phyloP scores from a whole-genome alignment of 805 yeast species.

The Ogataea salicorniae region DNA sequence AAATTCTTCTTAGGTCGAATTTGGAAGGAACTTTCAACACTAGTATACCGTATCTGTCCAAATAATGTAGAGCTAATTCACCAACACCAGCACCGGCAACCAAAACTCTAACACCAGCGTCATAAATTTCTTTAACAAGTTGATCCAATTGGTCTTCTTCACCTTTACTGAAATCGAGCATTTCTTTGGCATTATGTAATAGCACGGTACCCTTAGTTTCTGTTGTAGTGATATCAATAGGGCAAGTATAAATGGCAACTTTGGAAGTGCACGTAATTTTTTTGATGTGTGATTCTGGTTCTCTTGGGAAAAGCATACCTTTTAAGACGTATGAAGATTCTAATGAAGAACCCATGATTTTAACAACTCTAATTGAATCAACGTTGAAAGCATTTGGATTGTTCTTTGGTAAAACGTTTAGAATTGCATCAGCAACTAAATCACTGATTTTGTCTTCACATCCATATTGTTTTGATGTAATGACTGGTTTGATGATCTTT shows the following conservation, averaged over 20 bases:
- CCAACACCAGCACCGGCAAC: constrained; percentile 95
- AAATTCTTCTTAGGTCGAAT: constrained; percentile 87
- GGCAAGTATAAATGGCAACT: constrained; percentile 91
- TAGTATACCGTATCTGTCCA: constrained; percentile 79
- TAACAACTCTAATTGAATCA: constrained; percentile 91
- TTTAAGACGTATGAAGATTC: constrained; percentile 71
- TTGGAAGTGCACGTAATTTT: constrained; percentile 58
- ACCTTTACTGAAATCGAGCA: constrained; percentile 93
- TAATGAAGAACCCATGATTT: constrained; percentile 89
- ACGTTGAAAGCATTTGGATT: constrained; percentile 71
- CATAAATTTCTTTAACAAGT: constrained; percentile 74
- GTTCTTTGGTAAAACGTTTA: constrained; percentile 67
- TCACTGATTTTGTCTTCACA: constrained; percentile 71
- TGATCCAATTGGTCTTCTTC: constrained; percentile 92
- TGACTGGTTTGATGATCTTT: constrained; percentile 79
- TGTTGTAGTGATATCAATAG: constrained; percentile 92
- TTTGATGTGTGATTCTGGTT: constrained; percentile 90
- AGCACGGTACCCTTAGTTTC: constrained; percentile 98
- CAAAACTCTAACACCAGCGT: constrained; percentile 81
- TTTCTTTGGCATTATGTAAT: constrained; percentile 92
- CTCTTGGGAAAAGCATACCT: constrained; percentile 98
- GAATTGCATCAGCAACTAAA: constrained; percentile 80
- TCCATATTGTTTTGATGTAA: constrained; percentile 92
- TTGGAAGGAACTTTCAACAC: constrained; percentile 89
- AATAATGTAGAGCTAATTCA: constrained; percentile 86